These are phyloP conservation scores for Sanguinoderma infundibulare DNA, from an alignment of 1,284 basidiomycete genomes.

Conservation along the genomic window DNA sequence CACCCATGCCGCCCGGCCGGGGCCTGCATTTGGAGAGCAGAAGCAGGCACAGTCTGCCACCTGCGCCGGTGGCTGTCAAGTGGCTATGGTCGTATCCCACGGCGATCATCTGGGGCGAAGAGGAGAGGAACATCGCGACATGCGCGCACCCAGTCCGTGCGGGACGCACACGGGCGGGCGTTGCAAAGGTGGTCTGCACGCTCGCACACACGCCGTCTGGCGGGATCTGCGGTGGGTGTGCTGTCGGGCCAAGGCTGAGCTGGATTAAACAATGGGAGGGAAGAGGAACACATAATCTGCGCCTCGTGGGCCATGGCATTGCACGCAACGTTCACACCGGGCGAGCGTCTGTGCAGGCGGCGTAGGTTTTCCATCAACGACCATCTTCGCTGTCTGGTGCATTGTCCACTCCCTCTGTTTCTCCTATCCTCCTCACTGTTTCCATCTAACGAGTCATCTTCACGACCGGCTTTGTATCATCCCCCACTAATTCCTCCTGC, in stretches of 20 bases:
- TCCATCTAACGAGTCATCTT: conserved; percentile 34
- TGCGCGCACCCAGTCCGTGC: background rate
- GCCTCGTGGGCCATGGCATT: conserved; percentile 30
- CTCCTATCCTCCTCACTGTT: conserved; percentile 27
- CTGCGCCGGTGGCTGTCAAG: background rate
- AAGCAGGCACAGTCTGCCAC: background rate
- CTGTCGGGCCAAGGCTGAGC: background rate
- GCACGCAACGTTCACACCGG: conserved; percentile 23
- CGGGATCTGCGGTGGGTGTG: background rate
- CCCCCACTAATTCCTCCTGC: conserved; percentile 22
- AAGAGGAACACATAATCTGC: background rate
- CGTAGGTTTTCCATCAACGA: conserved; percentile 32
- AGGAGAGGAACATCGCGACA: background rate
- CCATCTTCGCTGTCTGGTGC: conserved; percentile 31
- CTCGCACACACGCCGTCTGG: background rate
- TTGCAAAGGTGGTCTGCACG: background rate
- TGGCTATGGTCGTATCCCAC: background rate
- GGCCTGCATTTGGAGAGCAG: background rate
- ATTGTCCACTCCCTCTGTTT: conserved; percentile 31
- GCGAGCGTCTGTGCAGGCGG: conserved; percentile 23
- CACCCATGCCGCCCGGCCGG: background rate
- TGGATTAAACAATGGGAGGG: background rate
- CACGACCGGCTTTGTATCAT: conserved; percentile 32
- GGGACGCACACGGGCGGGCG: background rate
- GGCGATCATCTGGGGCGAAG: background rate